Conservation (phyloP, 148 eudicot species). For the Rhododendron simsii region DNA sequence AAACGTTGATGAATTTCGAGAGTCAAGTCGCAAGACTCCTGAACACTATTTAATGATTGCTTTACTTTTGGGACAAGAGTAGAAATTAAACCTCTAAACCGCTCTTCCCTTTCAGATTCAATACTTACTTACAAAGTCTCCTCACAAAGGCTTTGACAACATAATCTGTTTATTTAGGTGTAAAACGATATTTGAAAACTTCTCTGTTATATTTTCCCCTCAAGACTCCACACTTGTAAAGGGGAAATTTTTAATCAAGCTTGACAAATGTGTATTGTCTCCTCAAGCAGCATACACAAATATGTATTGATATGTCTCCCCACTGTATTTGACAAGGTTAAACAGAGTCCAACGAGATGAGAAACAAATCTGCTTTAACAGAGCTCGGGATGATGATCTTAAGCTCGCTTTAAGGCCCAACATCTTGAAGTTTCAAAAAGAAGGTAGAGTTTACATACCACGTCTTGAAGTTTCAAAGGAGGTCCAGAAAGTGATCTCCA, state of each 20-base stretch:
- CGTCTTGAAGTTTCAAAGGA: slow-evolving; percentile 97
- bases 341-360: background rate
- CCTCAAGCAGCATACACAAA: background rate
- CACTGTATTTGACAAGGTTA: background rate
- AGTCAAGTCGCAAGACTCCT: background rate
- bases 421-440: slow-evolving; percentile 23
- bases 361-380: background rate
- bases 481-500: slow-evolving; percentile 99
- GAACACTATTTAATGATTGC: background rate
- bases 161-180: background rate
- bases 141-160: background rate
- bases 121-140: background rate
- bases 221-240: background rate
- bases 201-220: background rate
- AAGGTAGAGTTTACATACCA: slow-evolving; percentile 57
- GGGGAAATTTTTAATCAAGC: background rate
- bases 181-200: background rate
- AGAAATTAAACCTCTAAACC: background rate
- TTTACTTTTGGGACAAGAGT: background rate
- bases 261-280: background rate
- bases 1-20: background rate
- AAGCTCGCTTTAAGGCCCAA: background rate
- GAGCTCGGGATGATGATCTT: background rate
- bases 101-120: background rate
- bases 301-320: background rate